Base-by-base conservation (phyloP, 306 rosid species). In the Carpinus fangiana region DNA sequence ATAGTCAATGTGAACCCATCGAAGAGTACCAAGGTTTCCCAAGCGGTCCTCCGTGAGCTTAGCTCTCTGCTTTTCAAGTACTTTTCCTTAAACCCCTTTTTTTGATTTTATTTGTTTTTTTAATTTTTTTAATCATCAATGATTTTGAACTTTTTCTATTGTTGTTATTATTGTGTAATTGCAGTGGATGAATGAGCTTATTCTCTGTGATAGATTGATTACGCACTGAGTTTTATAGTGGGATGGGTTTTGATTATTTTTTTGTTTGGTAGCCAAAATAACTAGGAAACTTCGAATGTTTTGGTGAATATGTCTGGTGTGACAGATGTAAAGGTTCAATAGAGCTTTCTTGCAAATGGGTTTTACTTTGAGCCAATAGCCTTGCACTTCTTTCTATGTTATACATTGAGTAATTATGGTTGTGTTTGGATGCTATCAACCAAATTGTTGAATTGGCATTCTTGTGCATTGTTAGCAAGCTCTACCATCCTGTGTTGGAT, bases 41-140 rank as follows among this genome's bases (percentile, higher is more conserved):
- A 89, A 51, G 88, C 96, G 0, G 80, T 93, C 67, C 90, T 89
- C 56, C 90, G 88, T 23, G 93, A 89, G 82, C 90, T 93, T 59
- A 87, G 96, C 83, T 74, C 90, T 57, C 53, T 88, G 86, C 96
- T 91, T 55, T 90, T 90, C 86, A 91, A 81, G 96, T 92, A 80
- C 18, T 47, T 3, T 67, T 12, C n/a, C 70, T 72, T 61, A 48
- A 48, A 12, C 16, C 53, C 7, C 38, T 43, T 18, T 8, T 8
- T 3, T 36, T 62, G 28, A 12, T 8, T 8, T 59, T 43, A 69
- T 21, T 61, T 20, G 12, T 18, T 74, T 43, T 28, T 70, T 26
- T 23, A 0, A 23, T 23, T 23, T 9, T 48, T 48, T 48, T 48
- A 48, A 41, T 41, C 7, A 6, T 41, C 45, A 41, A 21, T 64